Evolutionary conservation across 768 basidiomycete genomes (phyloP).

Genomic region (Mrakia blollopis): DNA sequence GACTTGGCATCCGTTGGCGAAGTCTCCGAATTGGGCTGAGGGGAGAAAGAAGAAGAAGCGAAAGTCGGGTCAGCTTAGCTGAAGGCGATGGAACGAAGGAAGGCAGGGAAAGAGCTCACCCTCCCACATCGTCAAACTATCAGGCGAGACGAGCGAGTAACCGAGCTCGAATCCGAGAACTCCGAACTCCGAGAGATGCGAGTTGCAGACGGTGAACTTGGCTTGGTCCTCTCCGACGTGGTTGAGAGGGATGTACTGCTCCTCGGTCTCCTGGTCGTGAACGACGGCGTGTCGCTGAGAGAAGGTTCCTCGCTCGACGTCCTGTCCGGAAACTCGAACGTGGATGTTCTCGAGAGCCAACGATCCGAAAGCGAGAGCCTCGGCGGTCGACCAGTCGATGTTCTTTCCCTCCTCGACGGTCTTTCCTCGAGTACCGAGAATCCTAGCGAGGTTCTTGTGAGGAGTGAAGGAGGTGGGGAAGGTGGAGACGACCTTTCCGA

Average conservation of each 20-base stretch:
- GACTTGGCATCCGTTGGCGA: constrained; percentile 83
- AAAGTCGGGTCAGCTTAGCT: not conserved
- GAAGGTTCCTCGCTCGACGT: constrained; percentile 98
- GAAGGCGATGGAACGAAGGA: not conserved
- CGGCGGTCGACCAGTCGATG: constrained; percentile 98
- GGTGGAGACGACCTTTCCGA: constrained; percentile 81
- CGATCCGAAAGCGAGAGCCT: constrained; percentile 91
- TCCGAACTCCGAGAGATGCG: constrained; percentile 91
- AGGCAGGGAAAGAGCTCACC: constrained; percentile 42
- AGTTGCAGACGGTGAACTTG: constrained; percentile 93
- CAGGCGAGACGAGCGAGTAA: constrained; percentile 94
- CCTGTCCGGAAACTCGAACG: constrained; percentile 92
- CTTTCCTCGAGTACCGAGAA: constrained; percentile 80
- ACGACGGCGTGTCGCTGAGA: constrained; percentile 96
- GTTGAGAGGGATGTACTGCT: constrained; percentile 82
- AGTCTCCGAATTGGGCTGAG: constrained; percentile 65
- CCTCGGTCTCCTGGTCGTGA: constrained; percentile 89
- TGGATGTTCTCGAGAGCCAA: constrained; percentile 89
- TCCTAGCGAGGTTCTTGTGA: constrained; percentile 90
- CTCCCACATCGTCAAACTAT: constrained; percentile 92
- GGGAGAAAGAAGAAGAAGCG: too few species aligned
- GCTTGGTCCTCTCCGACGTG: constrained; percentile 82
- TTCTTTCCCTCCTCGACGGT: constrained; percentile 81
- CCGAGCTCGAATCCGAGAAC: constrained; percentile 95
- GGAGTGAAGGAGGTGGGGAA: constrained; percentile 79